Base-by-base conservation (phyloP, 2,329 filamentous ascomycete species). In the Coniochaeta sp. region DNA sequence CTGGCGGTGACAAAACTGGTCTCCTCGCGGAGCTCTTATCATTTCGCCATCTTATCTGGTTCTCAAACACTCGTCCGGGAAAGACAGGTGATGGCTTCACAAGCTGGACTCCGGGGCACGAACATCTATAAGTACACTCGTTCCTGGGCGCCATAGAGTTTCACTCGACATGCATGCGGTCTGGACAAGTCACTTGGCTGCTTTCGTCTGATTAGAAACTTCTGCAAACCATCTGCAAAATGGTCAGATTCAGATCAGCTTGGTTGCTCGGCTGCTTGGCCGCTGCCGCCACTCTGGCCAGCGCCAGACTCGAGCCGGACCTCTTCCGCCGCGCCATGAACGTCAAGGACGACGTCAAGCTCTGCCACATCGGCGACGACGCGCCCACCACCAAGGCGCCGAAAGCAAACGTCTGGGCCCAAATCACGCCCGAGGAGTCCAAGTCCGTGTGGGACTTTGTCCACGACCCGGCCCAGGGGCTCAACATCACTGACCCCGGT, bases 401-500 rank as follows among this genome's bases (percentile, higher is more conserved):
- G 4, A 71, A 67, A 51, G 33, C 55, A 12, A 75, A 75, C 51
- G 61, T 71, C 20, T 75, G 71, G 71, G 59, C 65, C 3, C 62
- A 62, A 6, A 71, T 78, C 51, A 65, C 69, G 2, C 56, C 65
- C 0, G 63, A 70, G 24, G 73, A 77, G 47, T 72, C 69, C 50
- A 50, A 67, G 0, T 69, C 68, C 3, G 69, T 77, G 14, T 73
- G 69, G 63, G 67, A 70, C 28, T 61, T 73, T 22, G 63, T 76
- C 8, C 70, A 72, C 51, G 65, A 70, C 42, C 67, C 68, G 9
- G 57, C 59, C 1, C 61, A 63, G 12, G 71, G 70, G 1, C 60
- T 78, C 45, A 77, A 78, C 57, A 61, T 77, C 52, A 77, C 73
- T 0, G 46, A 63, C 7, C 67, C 70, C 1, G 60, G 56, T 3